These are phyloP conservation scores for Colletotrichum graminicola DNA, from an alignment of 2,329 filamentous ascomycete genomes.

Conservation along the genomic window DNA sequence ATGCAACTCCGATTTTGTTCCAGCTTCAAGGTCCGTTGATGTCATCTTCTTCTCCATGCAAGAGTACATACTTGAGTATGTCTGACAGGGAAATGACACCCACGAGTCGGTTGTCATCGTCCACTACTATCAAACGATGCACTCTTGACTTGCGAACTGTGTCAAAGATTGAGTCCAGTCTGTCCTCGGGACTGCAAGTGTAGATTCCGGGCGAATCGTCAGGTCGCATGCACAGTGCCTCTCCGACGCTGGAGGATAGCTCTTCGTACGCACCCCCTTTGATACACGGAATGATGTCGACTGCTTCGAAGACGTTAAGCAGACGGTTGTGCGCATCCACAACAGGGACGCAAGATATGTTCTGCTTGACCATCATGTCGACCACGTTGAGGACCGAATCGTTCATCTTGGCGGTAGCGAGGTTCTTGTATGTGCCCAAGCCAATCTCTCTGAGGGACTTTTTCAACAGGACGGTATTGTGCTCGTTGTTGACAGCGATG, in stretches of 20 bases:
- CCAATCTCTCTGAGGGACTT: constrained; percentile 88
- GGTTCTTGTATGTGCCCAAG: constrained; percentile 84
- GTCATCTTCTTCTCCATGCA: constrained; percentile 77
- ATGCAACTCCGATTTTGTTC: constrained; percentile 35
- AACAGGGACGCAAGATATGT: constrained; percentile 95
- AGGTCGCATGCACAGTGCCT: constrained; percentile 86
- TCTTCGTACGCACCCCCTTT: constrained; percentile 95
- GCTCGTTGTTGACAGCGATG: constrained; percentile 90
- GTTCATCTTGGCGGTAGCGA: constrained; percentile 88
- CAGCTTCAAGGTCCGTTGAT: constrained; percentile 19
- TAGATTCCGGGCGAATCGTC: constrained; percentile 97
- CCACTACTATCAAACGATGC: constrained; percentile 91
- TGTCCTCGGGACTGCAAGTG: constrained; percentile 91
- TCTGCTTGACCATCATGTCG: constrained; percentile 89
- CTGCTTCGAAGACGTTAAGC: constrained; percentile 96
- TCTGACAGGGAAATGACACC: constrained; percentile 95
- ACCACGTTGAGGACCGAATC: constrained; percentile 95
- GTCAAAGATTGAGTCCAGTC: constrained; percentile 95
- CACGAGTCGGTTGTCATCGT: constrained; percentile 86
- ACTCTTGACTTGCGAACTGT: constrained; percentile 96
- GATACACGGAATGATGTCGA: constrained; percentile 96
- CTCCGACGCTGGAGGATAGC: constrained; percentile 85
- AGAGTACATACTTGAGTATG: constrained; percentile 93
- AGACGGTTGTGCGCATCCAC: constrained; percentile 82
- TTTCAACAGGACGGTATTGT: constrained; percentile 87